These are phyloP conservation scores for Citrus medica DNA, from an alignment of 345 rosid species.

Conservation along the genomic window DNA sequence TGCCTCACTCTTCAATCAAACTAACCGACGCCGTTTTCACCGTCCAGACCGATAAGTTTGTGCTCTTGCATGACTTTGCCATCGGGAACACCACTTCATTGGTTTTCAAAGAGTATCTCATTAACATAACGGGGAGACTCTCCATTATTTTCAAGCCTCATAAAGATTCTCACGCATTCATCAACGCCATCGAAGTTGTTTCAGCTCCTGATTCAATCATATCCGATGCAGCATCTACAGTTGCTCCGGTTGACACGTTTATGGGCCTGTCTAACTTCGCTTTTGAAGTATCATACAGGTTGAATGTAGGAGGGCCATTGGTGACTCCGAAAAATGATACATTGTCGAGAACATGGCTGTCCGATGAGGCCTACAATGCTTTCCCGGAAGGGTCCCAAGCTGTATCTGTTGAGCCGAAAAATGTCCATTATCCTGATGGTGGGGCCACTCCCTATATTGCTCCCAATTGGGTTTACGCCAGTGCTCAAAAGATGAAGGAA, in stretches of 20 bases:
- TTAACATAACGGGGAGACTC: conserved; percentile 41
- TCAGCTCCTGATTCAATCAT: conserved; percentile 59
- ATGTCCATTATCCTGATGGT: conserved; percentile 40
- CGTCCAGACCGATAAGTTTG: conserved; percentile 49
- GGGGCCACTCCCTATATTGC: conserved; percentile 51
- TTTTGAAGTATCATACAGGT: conserved; percentile 52
- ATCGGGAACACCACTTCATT: conserved; percentile 13
- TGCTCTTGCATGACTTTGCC: conserved; percentile 66
- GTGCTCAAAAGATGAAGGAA: conserved; percentile 51
- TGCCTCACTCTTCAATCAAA: conserved; percentile 49
- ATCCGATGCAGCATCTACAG: conserved; percentile 46
- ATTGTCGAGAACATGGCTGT: conserved; percentile 65
- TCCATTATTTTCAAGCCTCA: conserved; percentile 55
- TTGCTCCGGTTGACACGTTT: conserved; percentile 43
- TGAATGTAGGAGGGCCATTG: conserved; percentile 67
- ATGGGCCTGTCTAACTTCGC: conserved; percentile 43
- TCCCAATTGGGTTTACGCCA: conserved; percentile 54
- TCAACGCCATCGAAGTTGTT: conserved; percentile 72
- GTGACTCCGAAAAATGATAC: conserved; percentile 53
- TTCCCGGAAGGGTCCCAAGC: conserved; percentile 55
- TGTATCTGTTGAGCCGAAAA: conserved; percentile 27
- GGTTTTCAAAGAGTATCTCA: conserved; percentile 68
- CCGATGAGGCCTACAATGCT: conserved; percentile 42
- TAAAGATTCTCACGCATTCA: conserved; percentile 49
- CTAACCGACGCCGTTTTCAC: conserved; percentile 52